phyloP scores from a whole-genome alignment of 176 grass and related monocot species.

The Zoysia japonica region DNA sequence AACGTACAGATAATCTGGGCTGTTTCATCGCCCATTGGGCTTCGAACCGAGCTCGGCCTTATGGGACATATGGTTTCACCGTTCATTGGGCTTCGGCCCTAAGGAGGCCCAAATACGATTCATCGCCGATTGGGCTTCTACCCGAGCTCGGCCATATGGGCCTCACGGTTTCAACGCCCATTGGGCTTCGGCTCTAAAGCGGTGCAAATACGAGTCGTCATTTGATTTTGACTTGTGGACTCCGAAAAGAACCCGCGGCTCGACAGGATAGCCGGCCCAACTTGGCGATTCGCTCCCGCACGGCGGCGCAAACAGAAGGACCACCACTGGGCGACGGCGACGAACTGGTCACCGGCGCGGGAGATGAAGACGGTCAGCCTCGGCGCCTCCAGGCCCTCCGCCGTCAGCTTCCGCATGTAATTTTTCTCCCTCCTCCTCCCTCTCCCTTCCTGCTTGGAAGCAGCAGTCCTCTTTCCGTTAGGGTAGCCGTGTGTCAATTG shows the following conservation, averaged over 20 bases:
- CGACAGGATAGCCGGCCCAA: background rate
- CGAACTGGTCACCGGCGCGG: constrained; percentile 8
- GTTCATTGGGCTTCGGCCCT: no score
- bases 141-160: background rate
- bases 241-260: background rate
- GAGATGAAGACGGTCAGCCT: constrained; percentile 63
- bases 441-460: background rate
- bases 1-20: no score
- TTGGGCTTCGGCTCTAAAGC: background rate
- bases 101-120: no score
- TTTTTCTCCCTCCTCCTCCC: background rate
- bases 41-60: no score
- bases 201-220: background rate
- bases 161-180: background rate
- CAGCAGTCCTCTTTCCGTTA: background rate
- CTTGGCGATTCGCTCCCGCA: background rate
- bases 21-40: no score
- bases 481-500: background rate
- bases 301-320: background rate
- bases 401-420: constrained; percentile 81
- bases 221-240: background rate
- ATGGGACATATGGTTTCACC: no score
- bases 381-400: constrained; percentile 50
- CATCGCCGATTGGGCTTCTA: no score
- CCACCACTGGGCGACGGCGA: constrained; percentile 18